These are phyloP conservation scores for Rhizopus stolonifer DNA, from an alignment of 371 early-diverging fungal genomes.

Conservation along the genomic window DNA sequence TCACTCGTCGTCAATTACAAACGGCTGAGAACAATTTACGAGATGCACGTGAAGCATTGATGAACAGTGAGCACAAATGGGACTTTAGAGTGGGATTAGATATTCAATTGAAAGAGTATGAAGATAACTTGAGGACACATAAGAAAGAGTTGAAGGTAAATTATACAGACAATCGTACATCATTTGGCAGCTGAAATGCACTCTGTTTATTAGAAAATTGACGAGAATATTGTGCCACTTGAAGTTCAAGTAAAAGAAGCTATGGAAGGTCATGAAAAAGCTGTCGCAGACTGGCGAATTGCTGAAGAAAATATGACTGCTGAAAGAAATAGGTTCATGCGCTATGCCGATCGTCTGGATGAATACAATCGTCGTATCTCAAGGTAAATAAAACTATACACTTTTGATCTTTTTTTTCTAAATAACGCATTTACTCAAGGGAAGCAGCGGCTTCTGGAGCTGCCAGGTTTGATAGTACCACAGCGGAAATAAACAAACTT, in stretches of 20 bases:
- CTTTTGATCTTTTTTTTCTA: too few species aligned
- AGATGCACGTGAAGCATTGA: constrained; percentile 41
- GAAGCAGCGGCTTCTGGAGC: constrained; percentile 7
- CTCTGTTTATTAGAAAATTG: constrained; percentile 3
- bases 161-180: neutral
- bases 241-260: constrained; percentile 27
- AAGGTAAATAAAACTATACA: constrained; percentile 12
- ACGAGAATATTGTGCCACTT: constrained; percentile 7
- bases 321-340: constrained; percentile 6
- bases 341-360: constrained; percentile 13
- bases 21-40: constrained; percentile 49
- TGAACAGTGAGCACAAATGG: constrained; percentile 27
- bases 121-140: constrained; percentile 21
- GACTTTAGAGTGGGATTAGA: constrained; percentile 14
- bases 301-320: constrained; percentile 8
- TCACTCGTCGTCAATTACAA: constrained; percentile 43
- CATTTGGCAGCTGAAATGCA: neutral
- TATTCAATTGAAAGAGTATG: constrained; percentile 21
- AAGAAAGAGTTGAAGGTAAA: constrained; percentile 11
- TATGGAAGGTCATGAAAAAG: constrained; percentile 32
- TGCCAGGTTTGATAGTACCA: constrained; percentile 9
- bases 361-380: constrained; percentile 6
- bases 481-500: constrained; percentile 2
- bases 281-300: constrained; percentile 11
- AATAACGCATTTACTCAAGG: constrained; percentile 10